phyloP scores from a whole-genome alignment of 176 grass and related monocot species.

The Echinochloa phyllopogon region DNA sequence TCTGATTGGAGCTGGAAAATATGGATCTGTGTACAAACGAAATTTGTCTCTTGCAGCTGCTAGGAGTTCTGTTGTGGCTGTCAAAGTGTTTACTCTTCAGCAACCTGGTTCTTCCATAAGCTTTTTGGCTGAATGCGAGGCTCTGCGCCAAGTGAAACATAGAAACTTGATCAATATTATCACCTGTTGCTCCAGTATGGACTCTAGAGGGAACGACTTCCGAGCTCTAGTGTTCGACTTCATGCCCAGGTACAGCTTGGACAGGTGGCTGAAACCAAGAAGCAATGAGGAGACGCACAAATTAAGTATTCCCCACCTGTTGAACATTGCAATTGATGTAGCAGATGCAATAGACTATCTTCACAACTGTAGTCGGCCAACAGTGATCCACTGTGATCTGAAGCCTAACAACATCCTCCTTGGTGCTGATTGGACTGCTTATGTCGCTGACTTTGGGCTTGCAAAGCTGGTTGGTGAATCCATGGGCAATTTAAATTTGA shows the following conservation, averaged over 20 bases:
- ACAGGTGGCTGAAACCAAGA: constrained; percentile 59
- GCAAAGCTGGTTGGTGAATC: constrained; percentile 28
- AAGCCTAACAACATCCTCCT: constrained; percentile 58
- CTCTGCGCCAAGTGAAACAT: constrained; percentile 50
- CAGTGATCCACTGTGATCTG: constrained; percentile 45
- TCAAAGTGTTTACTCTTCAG: constrained; percentile 59
- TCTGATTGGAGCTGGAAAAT: constrained; percentile 52
- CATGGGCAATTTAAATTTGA: neutral
- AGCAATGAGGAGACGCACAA: constrained; percentile 15
- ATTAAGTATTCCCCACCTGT: constrained; percentile 34
- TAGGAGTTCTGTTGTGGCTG: constrained; percentile 19
- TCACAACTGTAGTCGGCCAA: constrained; percentile 33
- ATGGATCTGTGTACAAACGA: constrained; percentile 61
- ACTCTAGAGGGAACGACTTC: constrained; percentile 55
- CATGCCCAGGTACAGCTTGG: constrained; percentile 57
- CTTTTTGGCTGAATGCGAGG: constrained; percentile 66
- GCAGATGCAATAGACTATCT: constrained; percentile 51
- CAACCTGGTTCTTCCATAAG: constrained; percentile 45
- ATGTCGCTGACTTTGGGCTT: constrained; percentile 51
- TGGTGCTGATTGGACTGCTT: constrained; percentile 44
- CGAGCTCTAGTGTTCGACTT: constrained; percentile 64
- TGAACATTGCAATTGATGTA: constrained; percentile 59
- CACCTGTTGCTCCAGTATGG: constrained; percentile 55
- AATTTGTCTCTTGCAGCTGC: constrained; percentile 8
- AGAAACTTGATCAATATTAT: constrained; percentile 59